These are phyloP conservation scores for Arctium lappa DNA, from an alignment of 129 eudicot species.

Conservation along the genomic window DNA sequence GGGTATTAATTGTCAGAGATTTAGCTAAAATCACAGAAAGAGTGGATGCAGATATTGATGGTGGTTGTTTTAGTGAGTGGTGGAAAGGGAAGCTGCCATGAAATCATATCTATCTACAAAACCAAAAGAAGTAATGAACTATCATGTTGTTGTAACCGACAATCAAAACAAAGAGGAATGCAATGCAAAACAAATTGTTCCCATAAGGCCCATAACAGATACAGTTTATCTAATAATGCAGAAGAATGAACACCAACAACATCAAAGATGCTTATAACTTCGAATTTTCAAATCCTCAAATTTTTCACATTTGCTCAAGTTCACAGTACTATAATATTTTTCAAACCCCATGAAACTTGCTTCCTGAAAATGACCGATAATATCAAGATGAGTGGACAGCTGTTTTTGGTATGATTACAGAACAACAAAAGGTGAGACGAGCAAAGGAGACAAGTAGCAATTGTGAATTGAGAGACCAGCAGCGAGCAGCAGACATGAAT, in stretches of 20 bases:
- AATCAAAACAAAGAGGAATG: background rate
- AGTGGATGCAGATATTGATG: no score
- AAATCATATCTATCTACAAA: background rate
- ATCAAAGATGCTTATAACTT: background rate
- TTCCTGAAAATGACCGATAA: background rate
- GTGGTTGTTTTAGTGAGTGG: no score
- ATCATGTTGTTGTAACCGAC: background rate
- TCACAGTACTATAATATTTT: background rate
- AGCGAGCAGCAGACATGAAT: no score
- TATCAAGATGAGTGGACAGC: background rate
- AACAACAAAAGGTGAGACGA: no score
- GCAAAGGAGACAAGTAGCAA: no score
- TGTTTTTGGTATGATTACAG: background rate
- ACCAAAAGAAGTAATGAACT: background rate
- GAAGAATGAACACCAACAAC: background rate
- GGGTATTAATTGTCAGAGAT: no score
- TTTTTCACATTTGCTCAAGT: background rate
- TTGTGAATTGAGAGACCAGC: no score
- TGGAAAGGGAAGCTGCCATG: no score
- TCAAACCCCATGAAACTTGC: background rate
- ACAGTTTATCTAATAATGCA: background rate
- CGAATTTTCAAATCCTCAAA: no score
- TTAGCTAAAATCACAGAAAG: no score
- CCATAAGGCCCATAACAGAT: background rate
- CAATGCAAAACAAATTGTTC: background rate